Conservation (phyloP, 176 grass and related monocot species). For the Eragrostis curvula region DNA sequence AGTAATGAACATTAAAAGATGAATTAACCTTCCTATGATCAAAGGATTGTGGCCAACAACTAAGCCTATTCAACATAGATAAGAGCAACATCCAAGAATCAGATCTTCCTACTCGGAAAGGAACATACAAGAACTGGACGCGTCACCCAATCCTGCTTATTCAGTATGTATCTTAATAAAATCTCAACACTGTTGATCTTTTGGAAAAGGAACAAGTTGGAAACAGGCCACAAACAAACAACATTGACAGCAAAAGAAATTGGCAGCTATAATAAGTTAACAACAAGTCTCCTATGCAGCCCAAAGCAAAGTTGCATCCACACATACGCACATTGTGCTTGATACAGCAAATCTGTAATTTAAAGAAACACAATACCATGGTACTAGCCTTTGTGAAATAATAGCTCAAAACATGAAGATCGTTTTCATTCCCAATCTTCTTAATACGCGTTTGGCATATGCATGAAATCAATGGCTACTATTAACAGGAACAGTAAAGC, state of each 20-base stretch:
- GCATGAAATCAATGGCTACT: neutral
- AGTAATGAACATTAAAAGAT: neutral
- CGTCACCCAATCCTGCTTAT: conserved; percentile 44
- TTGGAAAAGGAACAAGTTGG: neutral
- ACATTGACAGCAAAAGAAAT: neutral
- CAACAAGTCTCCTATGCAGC: neutral
- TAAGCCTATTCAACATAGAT: neutral
- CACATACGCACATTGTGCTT: neutral
- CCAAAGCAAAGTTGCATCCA: neutral
- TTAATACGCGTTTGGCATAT: neutral
- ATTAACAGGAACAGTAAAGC: neutral
- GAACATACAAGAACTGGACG: conserved; percentile 58
- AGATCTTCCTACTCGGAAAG: conserved; percentile 39
- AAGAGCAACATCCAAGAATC: neutral
- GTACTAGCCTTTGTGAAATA: neutral
- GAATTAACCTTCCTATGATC: neutral
- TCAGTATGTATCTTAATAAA: conserved; percentile 1
- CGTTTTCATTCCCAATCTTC: neutral
- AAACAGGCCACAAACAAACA: neutral
- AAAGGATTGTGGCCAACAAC: neutral
- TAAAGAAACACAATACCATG: neutral
- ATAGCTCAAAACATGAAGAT: neutral
- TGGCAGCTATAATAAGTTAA: neutral
- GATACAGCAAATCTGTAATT: neutral
- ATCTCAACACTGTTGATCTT: neutral